phyloP scores from a whole-genome alignment of 371 early-diverging fungal genomes.

The Paraphysoderma sedebokerense region DNA sequence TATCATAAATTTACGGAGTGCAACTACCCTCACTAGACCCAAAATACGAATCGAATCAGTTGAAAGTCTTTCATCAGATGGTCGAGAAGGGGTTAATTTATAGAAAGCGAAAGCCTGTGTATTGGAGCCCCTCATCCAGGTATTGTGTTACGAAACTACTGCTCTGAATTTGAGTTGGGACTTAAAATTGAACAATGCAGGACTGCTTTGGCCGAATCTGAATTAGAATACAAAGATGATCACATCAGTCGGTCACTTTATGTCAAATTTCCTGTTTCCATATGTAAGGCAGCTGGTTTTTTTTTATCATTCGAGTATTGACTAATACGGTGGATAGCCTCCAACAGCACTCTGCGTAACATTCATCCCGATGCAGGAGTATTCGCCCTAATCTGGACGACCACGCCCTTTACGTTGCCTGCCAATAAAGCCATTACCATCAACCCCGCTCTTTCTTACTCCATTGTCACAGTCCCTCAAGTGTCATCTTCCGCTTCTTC shows the following conservation, averaged over 20 bases:
- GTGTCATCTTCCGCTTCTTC: background rate
- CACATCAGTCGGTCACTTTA: constrained; percentile 59
- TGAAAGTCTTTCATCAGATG: constrained; percentile 59
- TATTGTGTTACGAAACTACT: background rate
- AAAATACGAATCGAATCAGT: constrained; percentile 60
- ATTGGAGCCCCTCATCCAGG: constrained; percentile 78
- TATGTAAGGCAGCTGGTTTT: background rate
- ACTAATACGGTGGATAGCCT: background rate
- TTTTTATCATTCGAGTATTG: background rate
- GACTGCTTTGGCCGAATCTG: constrained; percentile 84
- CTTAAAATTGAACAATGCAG: constrained; percentile 9
- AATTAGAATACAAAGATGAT: constrained; percentile 73
- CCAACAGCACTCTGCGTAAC: background rate
- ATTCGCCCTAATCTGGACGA: constrained; percentile 76
- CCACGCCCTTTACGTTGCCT: constrained; percentile 93
- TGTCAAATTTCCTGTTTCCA: constrained; percentile 32
- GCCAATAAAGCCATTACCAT: constrained; percentile 73
- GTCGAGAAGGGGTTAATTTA: constrained; percentile 53
- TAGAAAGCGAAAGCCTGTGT: constrained; percentile 65
- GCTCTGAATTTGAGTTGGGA: background rate
- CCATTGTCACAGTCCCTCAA: constrained; percentile 19
- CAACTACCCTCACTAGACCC: constrained; percentile 16
- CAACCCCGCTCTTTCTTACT: constrained; percentile 53
- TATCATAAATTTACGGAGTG: background rate
- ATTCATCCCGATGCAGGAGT: constrained; percentile 7